Evolutionary conservation across 345 rosid species (phyloP), one percentile per base, ranked within the genome.

Genomic region (Sisymbrium altissimum): DNA sequence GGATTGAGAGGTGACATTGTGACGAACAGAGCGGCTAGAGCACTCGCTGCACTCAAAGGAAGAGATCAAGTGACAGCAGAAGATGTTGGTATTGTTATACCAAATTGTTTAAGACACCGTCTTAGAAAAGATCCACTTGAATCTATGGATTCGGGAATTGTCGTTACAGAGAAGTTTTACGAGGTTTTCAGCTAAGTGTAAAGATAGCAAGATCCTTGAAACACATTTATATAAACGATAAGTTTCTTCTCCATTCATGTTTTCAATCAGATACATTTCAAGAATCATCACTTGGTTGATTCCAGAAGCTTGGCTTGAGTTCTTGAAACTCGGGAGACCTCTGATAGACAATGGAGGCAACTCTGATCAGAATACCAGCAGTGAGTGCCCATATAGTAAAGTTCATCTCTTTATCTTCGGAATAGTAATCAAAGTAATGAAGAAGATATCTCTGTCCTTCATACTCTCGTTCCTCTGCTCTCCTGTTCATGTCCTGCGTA

Each of bases 1-100:
- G 98, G 98, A 29, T 75, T 91, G 72, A 85, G 97, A 84, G 98
- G 97, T 65, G 98, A 93, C 48, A 93, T 91, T 6, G 97, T 91
- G 60, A 84, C 86, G 3, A 93, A 93, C 50, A 88, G 98, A 86
- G 96, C 96, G 17, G 94, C 98, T 13, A 88, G 92, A 83, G 96
- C 97, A 66, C 86, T 93, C 35, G 96, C 94, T 5, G 83, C 96
- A 57, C 80, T 93, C 29, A 86, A 89, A 81, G 92, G 91, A 73
- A 89, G 94, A 78, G 94, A 91, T 58, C 78, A 71, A 14, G 97
- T 91, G 15, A 83, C 86, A 25, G 76, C 96, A 1, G 98, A 93
- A 77, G 97, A 93, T 79, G 81, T 93, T 44, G 96, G 97, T 45
- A 88, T 91, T 3, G 98, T 93, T 70, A 93, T 91, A 57, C 97